A percentile compares a stretch with the other conserved stretches of the same genome.
These are phyloP conservation scores for Ambrosiella cleistominuta DNA, from an alignment of 2,329 filamentous ascomycete genomes.

Conservation along the genomic window DNA sequence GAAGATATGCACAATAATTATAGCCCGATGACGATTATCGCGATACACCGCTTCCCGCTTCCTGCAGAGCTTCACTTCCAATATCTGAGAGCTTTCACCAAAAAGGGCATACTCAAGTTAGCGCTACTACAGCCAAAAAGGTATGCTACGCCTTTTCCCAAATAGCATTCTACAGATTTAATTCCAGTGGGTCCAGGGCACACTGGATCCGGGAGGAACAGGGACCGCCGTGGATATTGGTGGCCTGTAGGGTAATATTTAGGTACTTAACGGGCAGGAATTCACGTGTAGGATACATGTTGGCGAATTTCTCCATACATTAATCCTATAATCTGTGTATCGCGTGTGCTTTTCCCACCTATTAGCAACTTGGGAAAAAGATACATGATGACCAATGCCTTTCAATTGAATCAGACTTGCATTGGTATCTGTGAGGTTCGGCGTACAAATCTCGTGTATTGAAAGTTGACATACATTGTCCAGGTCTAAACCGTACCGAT, in stretches of 20 bases:
- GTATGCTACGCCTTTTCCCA: neutral
- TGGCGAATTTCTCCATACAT: neutral
- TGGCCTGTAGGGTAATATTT: neutral
- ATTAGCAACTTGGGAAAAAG: neutral
- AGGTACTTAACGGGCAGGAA: neutral
- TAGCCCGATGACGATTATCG: too few species aligned
- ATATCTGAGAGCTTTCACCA: too few species aligned
- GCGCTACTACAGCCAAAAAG: too few species aligned
- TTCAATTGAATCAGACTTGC: too few species aligned
- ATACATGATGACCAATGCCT: neutral
- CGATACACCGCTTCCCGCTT: too few species aligned
- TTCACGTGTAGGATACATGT: neutral
- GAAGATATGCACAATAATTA: too few species aligned
- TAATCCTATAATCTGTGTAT: neutral
- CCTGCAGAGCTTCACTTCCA: too few species aligned
- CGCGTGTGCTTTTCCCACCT: neutral
- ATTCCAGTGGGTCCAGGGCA: neutral
- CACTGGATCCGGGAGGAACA: conserved; percentile 1
- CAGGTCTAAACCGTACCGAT: too few species aligned
- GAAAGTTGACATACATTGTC: too few species aligned
- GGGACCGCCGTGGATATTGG: neutral
- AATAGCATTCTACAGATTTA: neutral
- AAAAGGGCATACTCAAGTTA: too few species aligned
- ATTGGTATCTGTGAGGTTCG: too few species aligned
- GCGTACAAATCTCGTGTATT: too few species aligned